Evolutionary conservation across 306 rosid genomes (phyloP).

Genomic region (Inga leiocalycina): DNA sequence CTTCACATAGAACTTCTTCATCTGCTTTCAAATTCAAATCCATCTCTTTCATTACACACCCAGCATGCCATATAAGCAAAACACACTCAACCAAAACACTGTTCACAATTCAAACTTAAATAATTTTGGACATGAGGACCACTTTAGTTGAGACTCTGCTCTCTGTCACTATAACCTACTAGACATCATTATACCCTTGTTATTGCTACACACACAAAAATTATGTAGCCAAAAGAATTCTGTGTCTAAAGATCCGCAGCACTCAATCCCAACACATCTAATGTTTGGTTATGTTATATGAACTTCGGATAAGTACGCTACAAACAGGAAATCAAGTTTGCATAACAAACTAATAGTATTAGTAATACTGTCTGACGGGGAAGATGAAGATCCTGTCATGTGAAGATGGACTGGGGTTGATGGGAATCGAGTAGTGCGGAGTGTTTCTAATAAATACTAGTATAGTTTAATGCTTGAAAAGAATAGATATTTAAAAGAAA

Average conservation of each 20-base stretch:
- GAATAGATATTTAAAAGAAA: not conserved
- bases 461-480: not conserved
- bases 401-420: not conserved
- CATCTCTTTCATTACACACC: not conserved
- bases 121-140: not conserved
- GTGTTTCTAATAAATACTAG: not conserved
- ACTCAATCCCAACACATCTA: not conserved
- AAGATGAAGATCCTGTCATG: not conserved
- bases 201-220: not conserved
- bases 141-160: not conserved
- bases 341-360: not conserved
- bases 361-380: not conserved
- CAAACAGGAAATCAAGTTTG: not conserved
- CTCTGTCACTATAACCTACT: not conserved
- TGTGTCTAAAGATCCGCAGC: not conserved
- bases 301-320: not conserved
- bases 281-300: no score
- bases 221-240: not conserved
- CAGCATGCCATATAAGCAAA: not conserved
- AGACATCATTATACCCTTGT: not conserved
- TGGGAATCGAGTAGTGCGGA: not conserved
- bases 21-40: slow-evolving; percentile 40
- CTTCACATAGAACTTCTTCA: slow-evolving; percentile 57
- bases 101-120: not conserved
- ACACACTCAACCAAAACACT: not conserved